phyloP scores from a whole-genome alignment of 768 basidiomycete genomes.

The Auricularia cornea region DNA sequence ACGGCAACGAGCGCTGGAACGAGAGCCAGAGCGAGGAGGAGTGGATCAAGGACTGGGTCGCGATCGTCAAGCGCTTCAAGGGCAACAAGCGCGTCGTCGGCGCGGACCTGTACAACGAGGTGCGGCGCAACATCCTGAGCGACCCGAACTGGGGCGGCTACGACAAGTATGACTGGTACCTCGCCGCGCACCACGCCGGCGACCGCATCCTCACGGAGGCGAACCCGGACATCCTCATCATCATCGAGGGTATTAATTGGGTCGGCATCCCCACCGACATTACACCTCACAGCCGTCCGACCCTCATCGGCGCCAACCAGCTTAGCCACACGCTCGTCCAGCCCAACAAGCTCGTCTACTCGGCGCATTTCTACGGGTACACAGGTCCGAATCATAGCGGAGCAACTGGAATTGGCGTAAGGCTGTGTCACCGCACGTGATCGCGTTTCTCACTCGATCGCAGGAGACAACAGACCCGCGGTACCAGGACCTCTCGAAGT shows the following conservation, averaged over 20 bases:
- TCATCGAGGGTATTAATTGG: slow-evolving; percentile 10
- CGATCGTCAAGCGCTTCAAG: slow-evolving; percentile 7
- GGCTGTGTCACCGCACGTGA: not conserved
- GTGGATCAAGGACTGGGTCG: slow-evolving; percentile 6
- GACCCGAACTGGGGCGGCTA: slow-evolving; percentile 8
- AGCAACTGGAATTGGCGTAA: slow-evolving; percentile 1
- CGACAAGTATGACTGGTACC: slow-evolving; percentile 2
- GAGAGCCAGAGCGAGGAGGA: slow-evolving; percentile 4
- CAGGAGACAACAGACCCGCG: slow-evolving; percentile 5
- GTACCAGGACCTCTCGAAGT: slow-evolving; percentile 2
- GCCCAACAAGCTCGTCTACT: slow-evolving; percentile 8
- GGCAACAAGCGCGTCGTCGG: slow-evolving; percentile 8
- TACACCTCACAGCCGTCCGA: slow-evolving; percentile 2
- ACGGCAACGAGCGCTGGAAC: slow-evolving; percentile 10
- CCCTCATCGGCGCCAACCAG: not conserved
- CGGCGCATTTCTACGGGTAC: slow-evolving; percentile 8
- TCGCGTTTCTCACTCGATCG: not conserved
- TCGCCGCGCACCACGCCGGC: slow-evolving; percentile 3
- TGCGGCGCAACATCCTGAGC: slow-evolving; percentile 3
- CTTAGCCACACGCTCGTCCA: slow-evolving; percentile 6
- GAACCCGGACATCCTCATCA: slow-evolving; percentile 5
- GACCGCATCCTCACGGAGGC: slow-evolving; percentile 5
- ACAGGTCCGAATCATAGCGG: slow-evolving; percentile 6
- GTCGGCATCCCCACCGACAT: slow-evolving; percentile 4
- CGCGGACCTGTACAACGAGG: slow-evolving; percentile 9